Conservation (phyloP, 1,284 basidiomycete species). For the Ceratorhiza oryzae-sativae region DNA sequence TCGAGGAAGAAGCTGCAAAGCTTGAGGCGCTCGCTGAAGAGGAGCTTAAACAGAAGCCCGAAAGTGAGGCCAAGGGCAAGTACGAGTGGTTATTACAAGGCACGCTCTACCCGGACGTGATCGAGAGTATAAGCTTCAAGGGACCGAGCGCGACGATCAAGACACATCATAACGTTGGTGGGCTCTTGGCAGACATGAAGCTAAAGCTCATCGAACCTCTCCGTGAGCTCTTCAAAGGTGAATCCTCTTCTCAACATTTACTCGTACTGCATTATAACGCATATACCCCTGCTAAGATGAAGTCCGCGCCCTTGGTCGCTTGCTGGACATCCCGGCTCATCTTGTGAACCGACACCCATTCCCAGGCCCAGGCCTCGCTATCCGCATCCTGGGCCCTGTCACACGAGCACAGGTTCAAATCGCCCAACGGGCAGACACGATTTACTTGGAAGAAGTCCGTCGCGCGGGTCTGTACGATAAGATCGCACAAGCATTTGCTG, state of each 20-base stretch:
- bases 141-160: conserved; percentile 99
- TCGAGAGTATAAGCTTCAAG: conserved; percentile 99
- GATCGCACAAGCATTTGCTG: conserved; percentile 97
- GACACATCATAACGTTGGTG: conserved; percentile 99
- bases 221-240: conserved; percentile 97
- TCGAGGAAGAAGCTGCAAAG: conserved; percentile 91
- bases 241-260: conserved; percentile 42
- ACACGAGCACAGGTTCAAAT: conserved; percentile 92
- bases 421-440: conserved; percentile 93
- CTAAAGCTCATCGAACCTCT: conserved; percentile 98
- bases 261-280: neutral
- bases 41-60: conserved; percentile 67
- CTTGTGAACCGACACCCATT: conserved; percentile 99
- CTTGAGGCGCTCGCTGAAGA: conserved; percentile 85
- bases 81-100: conserved; percentile 98
- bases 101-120: conserved; percentile 99
- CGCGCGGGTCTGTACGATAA: conserved; percentile 91
- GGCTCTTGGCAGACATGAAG: conserved; percentile 97
- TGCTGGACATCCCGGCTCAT: conserved; percentile 90
- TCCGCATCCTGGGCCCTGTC: conserved; percentile 96
- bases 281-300: conserved; percentile 69
- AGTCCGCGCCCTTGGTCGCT: conserved; percentile 89
- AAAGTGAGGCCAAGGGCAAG: conserved; percentile 79
- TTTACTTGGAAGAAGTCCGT: conserved; percentile 98
- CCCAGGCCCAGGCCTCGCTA: conserved; percentile 98